Base-by-base conservation (phyloP, 441 rosid species). In the Arabidopsis hybrid region DNA sequence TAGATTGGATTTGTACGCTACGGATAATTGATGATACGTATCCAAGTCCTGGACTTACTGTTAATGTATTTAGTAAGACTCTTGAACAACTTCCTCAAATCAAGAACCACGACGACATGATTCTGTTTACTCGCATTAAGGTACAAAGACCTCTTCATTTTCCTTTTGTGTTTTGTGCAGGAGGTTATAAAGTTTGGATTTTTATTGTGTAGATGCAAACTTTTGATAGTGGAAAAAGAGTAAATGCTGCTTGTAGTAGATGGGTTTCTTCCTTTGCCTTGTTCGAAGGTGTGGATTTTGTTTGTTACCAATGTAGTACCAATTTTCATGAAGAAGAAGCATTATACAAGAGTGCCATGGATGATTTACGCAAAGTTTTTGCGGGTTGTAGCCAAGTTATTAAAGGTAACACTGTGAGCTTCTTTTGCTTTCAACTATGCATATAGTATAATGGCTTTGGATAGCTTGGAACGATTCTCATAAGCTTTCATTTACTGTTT, bases 261-360 rank as follows among this genome's bases (percentile, higher is more conserved):
- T 59, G 57, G 62, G 67, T 72, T 58, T 85, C 98, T 64, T 80
- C 93, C 14, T 95, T 89, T 85, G 89, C 92, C 40, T 52, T 92
- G 57, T 95, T 80, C 59, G 74, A 85, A 65, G 86, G 82, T 31
- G 46, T 55, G 29, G 82, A 71, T 56, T 83, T 87, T 40, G 60
- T 51, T 32, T 89, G 93, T 69, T 92, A 92, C 73, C 93, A 88
- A 78, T 72, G 42, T 65, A 85, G 94, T 62, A 67, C 81, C 21
- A 82, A 78, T 78, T 91, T 86, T 85, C 65, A 12, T 4, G 71
- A 55, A 4, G 83, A 86, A 74, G 84, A 77, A 56, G 21, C 39
- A 26, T 74, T 47, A 70, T 85, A 85, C 79, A 84, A 84, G 58
- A 87, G 84, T 70, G 81, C 75, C 31, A 72, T 87, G 21, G 67